phyloP scores from a whole-genome alignment of 1,284 basidiomycete genomes.

The Moniliella sp. region DNA sequence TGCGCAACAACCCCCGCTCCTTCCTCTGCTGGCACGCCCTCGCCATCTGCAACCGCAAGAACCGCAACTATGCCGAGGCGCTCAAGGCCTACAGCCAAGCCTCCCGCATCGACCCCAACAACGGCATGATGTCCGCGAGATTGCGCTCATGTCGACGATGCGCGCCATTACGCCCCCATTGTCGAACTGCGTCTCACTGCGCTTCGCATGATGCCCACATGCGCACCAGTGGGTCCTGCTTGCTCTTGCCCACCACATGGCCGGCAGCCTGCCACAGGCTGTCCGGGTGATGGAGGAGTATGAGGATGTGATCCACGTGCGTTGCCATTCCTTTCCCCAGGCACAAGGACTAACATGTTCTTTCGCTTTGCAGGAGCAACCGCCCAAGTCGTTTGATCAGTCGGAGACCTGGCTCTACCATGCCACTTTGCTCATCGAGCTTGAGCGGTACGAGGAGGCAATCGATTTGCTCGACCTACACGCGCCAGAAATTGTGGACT shows the following conservation, averaged over 20 bases:
- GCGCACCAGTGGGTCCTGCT: slow-evolving; percentile 75
- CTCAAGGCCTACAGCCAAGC: slow-evolving; percentile 61
- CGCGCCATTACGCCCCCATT: slow-evolving; percentile 56
- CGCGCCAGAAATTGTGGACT: slow-evolving; percentile 12
- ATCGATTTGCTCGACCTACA: slow-evolving; percentile 45
- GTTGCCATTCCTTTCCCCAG: no score
- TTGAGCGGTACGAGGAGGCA: slow-evolving; percentile 40
- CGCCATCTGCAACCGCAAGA: slow-evolving; percentile 44
- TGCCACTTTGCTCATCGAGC: slow-evolving; percentile 54
- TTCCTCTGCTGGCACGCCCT: slow-evolving; percentile 98
- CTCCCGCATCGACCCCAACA: slow-evolving; percentile 72
- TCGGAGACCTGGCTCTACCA: slow-evolving; percentile 69
- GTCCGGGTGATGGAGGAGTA: slow-evolving; percentile 50
- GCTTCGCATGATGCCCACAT: slow-evolving; percentile 55
- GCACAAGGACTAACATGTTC: no score
- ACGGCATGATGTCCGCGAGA: slow-evolving; percentile 80
- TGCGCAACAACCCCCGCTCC: slow-evolving; percentile 65
- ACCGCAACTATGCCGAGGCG: slow-evolving; percentile 68
- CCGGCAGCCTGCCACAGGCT: slow-evolving; percentile 52
- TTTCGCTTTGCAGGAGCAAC: neutral
- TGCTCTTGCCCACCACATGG: slow-evolving; percentile 69
- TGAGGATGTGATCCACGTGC: slow-evolving; percentile 25
- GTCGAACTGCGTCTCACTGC: slow-evolving; percentile 64
- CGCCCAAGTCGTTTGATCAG: slow-evolving; percentile 43
- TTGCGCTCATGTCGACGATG: slow-evolving; percentile 70